A percentile compares a stretch with the other conserved stretches of the same genome.
These are phyloP conservation scores for Oryza glumipatula DNA, from an alignment of 176 grass and related monocot genomes.

Conservation along the genomic window DNA sequence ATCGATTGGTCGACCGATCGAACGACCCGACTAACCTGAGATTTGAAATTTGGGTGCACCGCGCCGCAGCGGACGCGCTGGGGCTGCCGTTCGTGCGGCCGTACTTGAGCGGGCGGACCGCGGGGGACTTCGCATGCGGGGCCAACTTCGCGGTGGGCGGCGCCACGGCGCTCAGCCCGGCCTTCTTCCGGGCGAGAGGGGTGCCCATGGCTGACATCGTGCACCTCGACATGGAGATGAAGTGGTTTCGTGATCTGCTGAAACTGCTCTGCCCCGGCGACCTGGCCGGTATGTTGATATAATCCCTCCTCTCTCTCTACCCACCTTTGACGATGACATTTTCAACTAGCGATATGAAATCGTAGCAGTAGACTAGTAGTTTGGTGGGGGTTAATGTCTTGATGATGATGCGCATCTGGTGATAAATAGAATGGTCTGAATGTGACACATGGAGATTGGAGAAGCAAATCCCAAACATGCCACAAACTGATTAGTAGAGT, in stretches of 20 bases:
- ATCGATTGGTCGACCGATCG: neutral
- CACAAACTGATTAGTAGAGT: neutral
- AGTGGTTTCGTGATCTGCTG: conserved; percentile 73
- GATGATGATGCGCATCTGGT: neutral
- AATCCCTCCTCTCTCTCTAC: neutral
- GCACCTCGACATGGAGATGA: conserved; percentile 71
- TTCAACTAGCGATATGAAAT: neutral
- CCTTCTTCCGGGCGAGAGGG: conserved; percentile 70
- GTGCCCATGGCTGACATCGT: conserved; percentile 49
- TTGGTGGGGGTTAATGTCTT: neutral
- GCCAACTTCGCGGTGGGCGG: conserved; percentile 90
- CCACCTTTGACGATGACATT: neutral
- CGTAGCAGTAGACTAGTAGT: neutral
- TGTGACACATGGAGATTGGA: neutral
- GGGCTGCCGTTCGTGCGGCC: conserved; percentile 59
- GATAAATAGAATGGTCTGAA: neutral
- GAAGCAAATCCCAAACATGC: neutral
- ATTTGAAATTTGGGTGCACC: neutral
- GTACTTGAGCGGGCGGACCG: conserved; percentile 54
- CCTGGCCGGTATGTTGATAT: conserved; percentile 27
- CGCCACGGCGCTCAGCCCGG: conserved; percentile 61
- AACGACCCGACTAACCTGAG: neutral
- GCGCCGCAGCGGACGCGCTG: conserved; percentile 53
- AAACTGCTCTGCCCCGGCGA: conserved; percentile 43
- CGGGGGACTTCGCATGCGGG: conserved; percentile 57